Evolutionary conservation across 2,329 filamentous ascomycete genomes (phyloP).

Genomic region (Cadophora sp.): DNA sequence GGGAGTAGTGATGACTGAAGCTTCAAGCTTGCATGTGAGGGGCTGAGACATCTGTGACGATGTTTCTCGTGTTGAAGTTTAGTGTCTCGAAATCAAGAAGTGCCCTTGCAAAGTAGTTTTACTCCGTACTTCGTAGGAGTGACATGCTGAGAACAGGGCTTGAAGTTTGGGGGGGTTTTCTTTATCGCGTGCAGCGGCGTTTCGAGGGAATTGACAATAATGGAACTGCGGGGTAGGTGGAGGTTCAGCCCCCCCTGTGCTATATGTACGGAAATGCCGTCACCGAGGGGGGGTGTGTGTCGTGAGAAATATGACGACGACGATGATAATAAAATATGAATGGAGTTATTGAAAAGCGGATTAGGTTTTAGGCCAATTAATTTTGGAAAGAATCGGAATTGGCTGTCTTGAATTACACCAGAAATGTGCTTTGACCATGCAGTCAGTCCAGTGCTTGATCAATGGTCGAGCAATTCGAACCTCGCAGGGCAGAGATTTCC

Average conservation of each 20-base stretch:
- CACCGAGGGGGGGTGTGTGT: neutral
- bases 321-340: neutral
- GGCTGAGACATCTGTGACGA: neutral
- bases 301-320: neutral
- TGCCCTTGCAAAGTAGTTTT: neutral
- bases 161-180: neutral
- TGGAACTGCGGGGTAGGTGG: slow-evolving; percentile 3
- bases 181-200: slow-evolving; percentile 1
- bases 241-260: neutral
- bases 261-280: neutral
- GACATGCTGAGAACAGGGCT: neutral
- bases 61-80: neutral
- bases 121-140: too few species aligned
- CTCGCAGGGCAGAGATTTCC: slow-evolving; percentile 1
- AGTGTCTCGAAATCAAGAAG: neutral
- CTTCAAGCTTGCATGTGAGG: neutral
- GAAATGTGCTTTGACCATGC: too few species aligned
- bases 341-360: too few species aligned
- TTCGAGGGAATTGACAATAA: neutral
- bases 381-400: too few species aligned
- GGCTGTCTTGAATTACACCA: too few species aligned
- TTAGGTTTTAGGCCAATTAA: too few species aligned
- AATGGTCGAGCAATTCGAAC: neutral
- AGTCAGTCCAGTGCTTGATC: neutral
- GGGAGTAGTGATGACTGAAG: too few species aligned